Base-by-base conservation (phyloP, 441 rosid genomes). In the Adansonia rubrostipa region DNA sequence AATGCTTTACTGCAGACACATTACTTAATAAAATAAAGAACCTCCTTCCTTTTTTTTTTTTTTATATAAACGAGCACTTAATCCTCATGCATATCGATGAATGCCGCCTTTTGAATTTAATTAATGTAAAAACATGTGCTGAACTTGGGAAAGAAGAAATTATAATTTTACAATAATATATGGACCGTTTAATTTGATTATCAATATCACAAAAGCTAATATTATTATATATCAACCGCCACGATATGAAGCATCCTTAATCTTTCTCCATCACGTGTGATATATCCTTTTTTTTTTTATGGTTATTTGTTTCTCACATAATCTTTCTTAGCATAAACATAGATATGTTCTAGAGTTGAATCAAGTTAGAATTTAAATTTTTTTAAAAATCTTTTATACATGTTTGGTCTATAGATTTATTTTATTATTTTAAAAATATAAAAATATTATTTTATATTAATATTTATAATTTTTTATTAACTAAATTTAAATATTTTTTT, bases 261-360 rank as follows among this genome's bases (percentile, higher is more conserved):
- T 50, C 60, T 44, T 70, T 70, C 60, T 14, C n/a, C 53, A 14
- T 50, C 74, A 50, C 74, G 60, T 70, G 71, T 3, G 17, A 66
- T 14, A 42, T 67, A 4, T 63, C 54, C 15, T 17, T 66, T 33
- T 44, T 67, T 24, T 24, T 24, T n/a, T n/a, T n/a, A n/a, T 65
- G 8, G 6, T 15, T 64, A 28, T 62, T 14, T 22, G 5, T 62
- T 28, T 62, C 13, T 40, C 50, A 4, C 70, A 6, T n/a, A 40
- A 15, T 65, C 70, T 40, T 24, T 24, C 28, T 13, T 13, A 33
- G 1, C 65, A 15, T 54, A 53, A 15, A 19, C 28, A 24, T 24
- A 24, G 28, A 24, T 24, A 24, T 24, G 28, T 24, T 24, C 1
- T 0, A 24, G 28, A 24, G 28, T 24, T 24, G 28, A 24, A 24